Evolutionary conservation across 805 yeast genomes (phyloP), one percentile per base, ranked within the genome.

Genomic region (Metschnikowia shivogae): DNA sequence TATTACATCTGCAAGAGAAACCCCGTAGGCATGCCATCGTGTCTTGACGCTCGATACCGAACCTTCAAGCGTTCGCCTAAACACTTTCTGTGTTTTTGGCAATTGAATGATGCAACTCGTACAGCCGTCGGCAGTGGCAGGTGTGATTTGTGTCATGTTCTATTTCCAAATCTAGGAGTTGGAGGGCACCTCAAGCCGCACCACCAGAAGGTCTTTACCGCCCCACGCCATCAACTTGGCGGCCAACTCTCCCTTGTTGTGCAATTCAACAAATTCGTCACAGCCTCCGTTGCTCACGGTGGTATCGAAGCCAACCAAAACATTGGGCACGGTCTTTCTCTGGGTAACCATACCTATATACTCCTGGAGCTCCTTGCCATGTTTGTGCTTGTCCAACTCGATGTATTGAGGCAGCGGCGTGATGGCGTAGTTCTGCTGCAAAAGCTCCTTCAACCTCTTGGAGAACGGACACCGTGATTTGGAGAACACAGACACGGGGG

Each of bases 341-440:
- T 46, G 44, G 7, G 56, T 44, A 9, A 47, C 43, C 26, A 35
- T 70, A 13, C 74, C 84, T 42, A 93, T 73, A 63, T 84, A 84
- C 13, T 71, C 77, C 65, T 90, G 97, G 48, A 93, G 73, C 49
- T 77, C 84, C 3, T 68, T 62, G 1, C 97, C 97, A 61, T 88
- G 76, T 40, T 76, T 72, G 62, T 89, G 95, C 57, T 73, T 74
- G 65, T 92, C 97, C 42, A 92, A 72, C 60, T 92, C 98, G 13
- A 92, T 87, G 43, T 86, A 74, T 5, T 72, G 58, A 3, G 89
- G 90, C 28, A 72, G 66, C 5, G 98, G 99, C 3, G 76, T 73
- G 49, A 92, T 79, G 41, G 74, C 74, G 64, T 87, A 89, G 53
- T 80, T 77, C 17, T 74, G 77, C 14, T 65, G 63, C 37, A 92